These are phyloP conservation scores for Fusarium compactum DNA, from an alignment of 2,329 filamentous ascomycete genomes.

Conservation along the genomic window DNA sequence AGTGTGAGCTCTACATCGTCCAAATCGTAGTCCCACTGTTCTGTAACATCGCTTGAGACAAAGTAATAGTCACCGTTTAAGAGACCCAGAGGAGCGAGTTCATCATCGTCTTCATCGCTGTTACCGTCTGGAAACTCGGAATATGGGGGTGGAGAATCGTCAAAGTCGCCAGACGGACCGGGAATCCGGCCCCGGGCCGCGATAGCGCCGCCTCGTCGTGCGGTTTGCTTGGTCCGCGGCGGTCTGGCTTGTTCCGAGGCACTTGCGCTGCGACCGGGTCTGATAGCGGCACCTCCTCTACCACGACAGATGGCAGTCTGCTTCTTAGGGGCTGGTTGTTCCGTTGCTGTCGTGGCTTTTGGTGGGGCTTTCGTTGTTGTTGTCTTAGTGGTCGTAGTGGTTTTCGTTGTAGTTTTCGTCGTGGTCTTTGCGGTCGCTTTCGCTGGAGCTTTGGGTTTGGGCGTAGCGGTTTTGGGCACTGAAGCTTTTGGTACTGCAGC, in stretches of 20 bases:
- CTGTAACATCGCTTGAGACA: constrained; percentile 42
- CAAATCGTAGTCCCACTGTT: constrained; percentile 43
- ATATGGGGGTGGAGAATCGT: constrained; percentile 37
- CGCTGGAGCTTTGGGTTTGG: not conserved
- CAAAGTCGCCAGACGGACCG: constrained; percentile 3
- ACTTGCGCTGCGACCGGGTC: constrained; percentile 5
- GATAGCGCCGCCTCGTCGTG: constrained; percentile 46
- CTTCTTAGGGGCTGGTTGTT: constrained; percentile 19
- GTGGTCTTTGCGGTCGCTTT: constrained; percentile 4
- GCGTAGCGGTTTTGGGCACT: not conserved
- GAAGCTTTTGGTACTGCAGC: not conserved
- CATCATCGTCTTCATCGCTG: not conserved
- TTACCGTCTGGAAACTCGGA: constrained; percentile 15
- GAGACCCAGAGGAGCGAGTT: constrained; percentile 48
- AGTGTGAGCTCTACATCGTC: constrained; percentile 52
- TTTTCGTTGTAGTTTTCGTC: constrained; percentile 1
- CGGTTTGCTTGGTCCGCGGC: constrained; percentile 34
- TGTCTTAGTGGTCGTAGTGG: not conserved
- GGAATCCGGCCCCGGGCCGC: constrained; percentile 41
- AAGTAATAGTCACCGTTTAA: constrained; percentile 62
- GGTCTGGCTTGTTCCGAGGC: constrained; percentile 2
- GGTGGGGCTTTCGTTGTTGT: not conserved
- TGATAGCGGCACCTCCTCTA: constrained; percentile 29
- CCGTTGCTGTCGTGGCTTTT: not conserved
- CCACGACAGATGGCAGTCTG: constrained; percentile 19